These are phyloP conservation scores for Purshia tridentata DNA, from an alignment of 306 rosid genomes.

Conservation along the genomic window DNA sequence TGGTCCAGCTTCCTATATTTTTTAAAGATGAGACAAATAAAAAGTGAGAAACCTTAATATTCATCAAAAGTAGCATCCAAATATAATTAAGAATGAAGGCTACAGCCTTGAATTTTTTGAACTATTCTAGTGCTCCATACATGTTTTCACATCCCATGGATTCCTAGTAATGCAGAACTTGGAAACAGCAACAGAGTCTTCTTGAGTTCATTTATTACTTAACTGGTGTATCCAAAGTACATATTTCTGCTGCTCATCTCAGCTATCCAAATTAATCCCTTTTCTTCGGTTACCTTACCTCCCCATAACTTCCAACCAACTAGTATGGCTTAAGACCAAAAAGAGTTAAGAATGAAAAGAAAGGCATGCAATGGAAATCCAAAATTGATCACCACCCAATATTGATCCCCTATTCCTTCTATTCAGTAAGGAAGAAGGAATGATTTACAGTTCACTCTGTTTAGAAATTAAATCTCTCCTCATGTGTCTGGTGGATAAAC, in stretches of 20 bases:
- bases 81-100: background rate
- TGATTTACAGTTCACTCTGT: background rate
- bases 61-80: background rate
- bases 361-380: background rate
- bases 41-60: background rate
- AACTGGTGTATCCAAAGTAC: background rate
- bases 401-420: background rate
- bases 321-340: background rate
- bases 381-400: background rate
- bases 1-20: background rate
- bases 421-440: too few species aligned
- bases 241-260: background rate
- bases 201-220: background rate
- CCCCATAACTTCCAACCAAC: background rate
- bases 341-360: background rate
- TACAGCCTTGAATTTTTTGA: background rate
- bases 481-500: conserved; percentile 3
- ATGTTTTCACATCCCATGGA: background rate
- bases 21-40: background rate
- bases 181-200: background rate
- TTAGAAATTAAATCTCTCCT: background rate
- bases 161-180: background rate
- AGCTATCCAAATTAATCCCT: background rate
- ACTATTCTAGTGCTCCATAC: background rate
- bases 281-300: background rate